Conservation (phyloP, 257 asterid genomes). For the Gentiana dahurica region DNA sequence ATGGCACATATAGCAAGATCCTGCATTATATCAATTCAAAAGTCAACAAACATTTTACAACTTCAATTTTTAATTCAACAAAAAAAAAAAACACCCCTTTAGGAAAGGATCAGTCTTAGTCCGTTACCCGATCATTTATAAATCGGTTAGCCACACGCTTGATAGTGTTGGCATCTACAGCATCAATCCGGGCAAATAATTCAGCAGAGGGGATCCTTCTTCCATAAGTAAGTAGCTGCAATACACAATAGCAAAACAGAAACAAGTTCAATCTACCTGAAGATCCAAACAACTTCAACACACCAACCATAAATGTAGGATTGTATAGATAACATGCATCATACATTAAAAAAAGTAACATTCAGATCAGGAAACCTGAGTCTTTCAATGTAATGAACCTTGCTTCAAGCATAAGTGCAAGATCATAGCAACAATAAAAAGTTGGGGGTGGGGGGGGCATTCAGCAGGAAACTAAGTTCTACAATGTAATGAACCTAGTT, state of each 20-base stretch:
- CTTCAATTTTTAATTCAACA: background rate
- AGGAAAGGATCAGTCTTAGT: background rate
- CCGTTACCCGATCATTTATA: conserved; percentile 63
- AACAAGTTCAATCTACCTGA: background rate
- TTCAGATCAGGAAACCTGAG: too few species aligned
- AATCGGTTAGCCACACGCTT: conserved; percentile 91
- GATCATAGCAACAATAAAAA: too few species aligned
- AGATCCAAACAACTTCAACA: too few species aligned
- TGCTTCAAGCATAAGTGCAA: too few species aligned
- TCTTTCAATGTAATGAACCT: too few species aligned
- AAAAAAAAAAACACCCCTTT: too few species aligned
- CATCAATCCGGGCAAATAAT: conserved; percentile 87
- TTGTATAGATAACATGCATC: too few species aligned
- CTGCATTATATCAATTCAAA: conserved; percentile 21
- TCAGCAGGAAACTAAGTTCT: too few species aligned
- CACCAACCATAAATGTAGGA: background rate
- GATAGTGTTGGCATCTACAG: conserved; percentile 73
- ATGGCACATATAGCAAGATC: conserved; percentile 73
- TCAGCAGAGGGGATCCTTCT: conserved; percentile 90
- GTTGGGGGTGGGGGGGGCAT: too few species aligned
- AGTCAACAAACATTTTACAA: background rate
- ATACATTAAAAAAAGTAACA: too few species aligned
- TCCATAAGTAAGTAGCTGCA: conserved; percentile 92
- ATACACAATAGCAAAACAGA: conserved; percentile 1
- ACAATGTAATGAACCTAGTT: too few species aligned